phyloP scores from a whole-genome alignment of 768 basidiomycete species.

The Russula virescens region DNA sequence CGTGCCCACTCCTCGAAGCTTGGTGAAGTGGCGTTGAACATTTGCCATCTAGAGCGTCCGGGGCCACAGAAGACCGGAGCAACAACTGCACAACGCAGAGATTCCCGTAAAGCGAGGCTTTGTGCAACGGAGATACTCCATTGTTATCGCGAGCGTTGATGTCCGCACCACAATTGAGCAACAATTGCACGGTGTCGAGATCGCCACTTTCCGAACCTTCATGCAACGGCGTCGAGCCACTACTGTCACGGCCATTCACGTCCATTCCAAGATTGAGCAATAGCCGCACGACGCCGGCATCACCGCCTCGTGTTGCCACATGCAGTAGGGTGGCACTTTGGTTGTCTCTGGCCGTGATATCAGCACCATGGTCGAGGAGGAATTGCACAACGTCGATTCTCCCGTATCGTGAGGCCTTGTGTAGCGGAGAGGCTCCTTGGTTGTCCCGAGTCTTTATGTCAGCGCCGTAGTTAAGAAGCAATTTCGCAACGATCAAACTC shows the following conservation, averaged over 20 bases:
- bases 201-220: background rate
- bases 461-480: background rate
- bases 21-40: background rate
- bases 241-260: background rate
- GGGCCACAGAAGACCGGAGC: background rate
- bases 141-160: background rate
- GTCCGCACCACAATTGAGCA: background rate
- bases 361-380: background rate
- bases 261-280: background rate
- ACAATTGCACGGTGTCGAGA: no score
- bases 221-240: background rate
- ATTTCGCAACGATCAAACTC: no score
- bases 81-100: background rate
- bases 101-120: background rate
- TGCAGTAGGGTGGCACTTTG: background rate
- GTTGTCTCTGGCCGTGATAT: background rate
- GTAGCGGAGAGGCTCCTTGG: background rate
- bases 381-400: background rate
- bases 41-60: background rate
- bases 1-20: background rate
- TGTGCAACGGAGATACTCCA: background rate
- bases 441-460: background rate
- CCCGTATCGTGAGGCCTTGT: background rate
- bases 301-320: background rate
- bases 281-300: no score